Conservation (phyloP, 345 rosid species). For the Aquilaria yunnanensis region DNA sequence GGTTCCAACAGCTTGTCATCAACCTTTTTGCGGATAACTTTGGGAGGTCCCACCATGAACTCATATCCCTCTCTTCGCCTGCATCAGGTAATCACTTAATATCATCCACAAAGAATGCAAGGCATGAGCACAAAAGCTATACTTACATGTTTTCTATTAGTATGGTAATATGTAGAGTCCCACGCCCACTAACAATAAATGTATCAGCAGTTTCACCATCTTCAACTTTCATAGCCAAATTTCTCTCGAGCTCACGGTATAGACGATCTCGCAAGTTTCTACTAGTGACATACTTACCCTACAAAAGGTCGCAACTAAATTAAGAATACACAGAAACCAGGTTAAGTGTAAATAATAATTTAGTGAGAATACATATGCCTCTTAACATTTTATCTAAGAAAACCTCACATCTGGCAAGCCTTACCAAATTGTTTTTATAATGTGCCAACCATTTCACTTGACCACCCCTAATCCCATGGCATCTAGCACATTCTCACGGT, state of each 20-base stretch:
- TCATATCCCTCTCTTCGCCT: conserved; percentile 99
- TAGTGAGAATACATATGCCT: too few species aligned
- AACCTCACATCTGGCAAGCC: too few species aligned
- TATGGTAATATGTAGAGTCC: conserved; percentile 94
- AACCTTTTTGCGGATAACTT: conserved; percentile 80
- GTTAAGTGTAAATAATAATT: too few species aligned
- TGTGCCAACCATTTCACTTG: too few species aligned
- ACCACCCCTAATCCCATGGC: too few species aligned
- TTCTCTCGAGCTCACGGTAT: conserved; percentile 86
- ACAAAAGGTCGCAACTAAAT: conserved; percentile 7
- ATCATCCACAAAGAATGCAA: conserved; percentile 15
- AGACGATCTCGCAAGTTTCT: conserved; percentile 93
- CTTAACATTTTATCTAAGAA: too few species aligned
- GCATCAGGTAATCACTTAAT: conserved; percentile 26
- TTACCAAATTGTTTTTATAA: too few species aligned
- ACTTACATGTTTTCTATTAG: conserved; percentile 90
- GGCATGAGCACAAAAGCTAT: conserved; percentile 18
- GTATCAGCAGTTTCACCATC: conserved; percentile 98
- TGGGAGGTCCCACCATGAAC: conserved; percentile 98
- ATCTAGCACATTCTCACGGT: too few species aligned
- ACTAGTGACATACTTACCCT: conserved; percentile 98
- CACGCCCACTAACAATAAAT: conserved; percentile 91
- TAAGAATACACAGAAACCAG: too few species aligned
- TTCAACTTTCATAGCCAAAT: conserved; percentile 96
- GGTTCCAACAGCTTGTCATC: conserved; percentile 83